phyloP scores from a whole-genome alignment of 2,329 filamentous ascomycete species.

The Fusarium tricinctum region DNA sequence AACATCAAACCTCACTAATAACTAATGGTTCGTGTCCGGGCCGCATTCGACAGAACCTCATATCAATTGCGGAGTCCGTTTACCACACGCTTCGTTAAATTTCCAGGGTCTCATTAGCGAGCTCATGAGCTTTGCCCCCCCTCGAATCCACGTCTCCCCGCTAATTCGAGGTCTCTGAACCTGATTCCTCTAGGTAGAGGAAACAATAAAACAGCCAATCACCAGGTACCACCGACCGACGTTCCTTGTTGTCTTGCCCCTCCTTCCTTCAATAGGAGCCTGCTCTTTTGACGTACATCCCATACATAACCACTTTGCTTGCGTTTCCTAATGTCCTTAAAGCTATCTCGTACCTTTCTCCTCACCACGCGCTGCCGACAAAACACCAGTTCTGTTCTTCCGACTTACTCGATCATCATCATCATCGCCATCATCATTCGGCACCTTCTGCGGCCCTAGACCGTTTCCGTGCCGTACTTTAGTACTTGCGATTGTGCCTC shows the following conservation, averaged over 20 bases:
- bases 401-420: conserved; percentile 15
- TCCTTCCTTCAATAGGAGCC: conserved; percentile 40
- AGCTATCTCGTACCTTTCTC: background rate
- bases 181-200: conserved; percentile 7
- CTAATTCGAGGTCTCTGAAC: conserved; percentile 27
- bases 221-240: conserved; percentile 19
- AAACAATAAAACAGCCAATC: conserved; percentile 16
- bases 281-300: conserved; percentile 29
- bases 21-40: conserved; percentile 11
- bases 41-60: conserved; percentile 22
- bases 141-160: conserved; percentile 27
- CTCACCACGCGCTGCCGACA: conserved; percentile 13
- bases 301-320: conserved; percentile 27
- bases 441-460: conserved; percentile 21
- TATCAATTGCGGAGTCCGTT: conserved; percentile 7
- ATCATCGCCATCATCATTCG: conserved; percentile 5
- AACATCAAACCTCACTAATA: background rate
- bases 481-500: conserved; percentile 23
- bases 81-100: background rate
- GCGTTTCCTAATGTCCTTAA: conserved; percentile 17
- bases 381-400: conserved; percentile 3
- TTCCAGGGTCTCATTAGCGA: conserved; percentile 30
- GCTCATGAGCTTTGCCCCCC: conserved; percentile 10
- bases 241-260: conserved; percentile 44
- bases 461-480: conserved; percentile 24